Percentiles rank a stretch among this genome's conserved stretches.
These are phyloP conservation scores for Neostapfia colusana DNA, from an alignment of 176 grass and related monocot species.

Conservation along the genomic window DNA sequence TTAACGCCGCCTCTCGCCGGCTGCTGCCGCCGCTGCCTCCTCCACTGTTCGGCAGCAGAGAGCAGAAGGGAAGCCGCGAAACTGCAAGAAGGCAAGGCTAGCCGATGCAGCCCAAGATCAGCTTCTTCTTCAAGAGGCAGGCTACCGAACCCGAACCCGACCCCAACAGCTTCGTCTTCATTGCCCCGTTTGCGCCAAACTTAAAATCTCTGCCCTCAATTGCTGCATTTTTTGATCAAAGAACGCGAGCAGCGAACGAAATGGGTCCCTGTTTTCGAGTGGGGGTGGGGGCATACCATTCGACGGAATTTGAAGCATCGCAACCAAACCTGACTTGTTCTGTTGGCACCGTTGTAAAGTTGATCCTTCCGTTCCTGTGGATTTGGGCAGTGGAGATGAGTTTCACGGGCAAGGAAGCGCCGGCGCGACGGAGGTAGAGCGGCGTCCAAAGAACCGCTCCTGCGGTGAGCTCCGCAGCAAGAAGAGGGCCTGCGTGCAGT, in stretches of 20 bases:
- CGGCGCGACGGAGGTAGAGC: slow-evolving; percentile 25
- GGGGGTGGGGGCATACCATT: not conserved
- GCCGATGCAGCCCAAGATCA: slow-evolving; percentile 65
- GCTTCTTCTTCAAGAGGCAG: slow-evolving; percentile 60
- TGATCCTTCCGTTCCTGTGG: too few species aligned
- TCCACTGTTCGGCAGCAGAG: too few species aligned
- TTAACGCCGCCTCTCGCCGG: too few species aligned
- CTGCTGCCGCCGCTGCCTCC: too few species aligned
- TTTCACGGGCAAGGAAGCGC: not conserved
- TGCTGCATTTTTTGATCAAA: not conserved
- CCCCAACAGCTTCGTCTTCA: slow-evolving; percentile 22
- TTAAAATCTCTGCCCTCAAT: not conserved
- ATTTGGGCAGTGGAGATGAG: slow-evolving; percentile 16
- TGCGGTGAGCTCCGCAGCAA: slow-evolving; percentile 49
- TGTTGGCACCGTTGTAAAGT: too few species aligned
- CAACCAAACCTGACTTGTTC: too few species aligned
- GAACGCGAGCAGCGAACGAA: not conserved
- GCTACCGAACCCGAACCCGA: not conserved
- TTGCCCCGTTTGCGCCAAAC: not conserved
- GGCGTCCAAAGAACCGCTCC: not conserved
- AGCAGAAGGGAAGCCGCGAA: too few species aligned
- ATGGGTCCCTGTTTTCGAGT: not conserved
- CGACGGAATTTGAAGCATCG: not conserved
- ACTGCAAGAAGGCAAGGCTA: too few species aligned
- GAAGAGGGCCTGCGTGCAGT: slow-evolving; percentile 84